phyloP scores from a whole-genome alignment of 768 basidiomycete species.

The Russula griseocarnosa region DNA sequence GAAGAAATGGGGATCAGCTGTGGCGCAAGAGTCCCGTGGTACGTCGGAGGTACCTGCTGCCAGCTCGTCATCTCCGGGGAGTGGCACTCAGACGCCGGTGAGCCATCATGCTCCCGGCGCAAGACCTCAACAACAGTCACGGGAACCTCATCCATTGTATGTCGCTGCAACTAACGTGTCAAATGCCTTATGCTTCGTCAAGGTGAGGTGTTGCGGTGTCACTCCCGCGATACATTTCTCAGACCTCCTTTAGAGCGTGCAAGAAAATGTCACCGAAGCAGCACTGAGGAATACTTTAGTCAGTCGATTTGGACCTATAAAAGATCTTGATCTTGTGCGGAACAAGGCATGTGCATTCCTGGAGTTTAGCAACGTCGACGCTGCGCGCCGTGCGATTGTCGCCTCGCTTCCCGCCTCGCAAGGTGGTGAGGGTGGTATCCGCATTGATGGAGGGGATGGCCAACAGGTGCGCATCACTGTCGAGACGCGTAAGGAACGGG shows the following conservation, averaged over 20 bases:
- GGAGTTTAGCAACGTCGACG: constrained; percentile 74
- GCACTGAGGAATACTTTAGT: constrained; percentile 50
- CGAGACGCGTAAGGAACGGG: constrained; percentile 89
- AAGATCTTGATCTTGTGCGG: constrained; percentile 86
- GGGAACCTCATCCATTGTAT: constrained; percentile 45
- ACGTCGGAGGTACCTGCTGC: constrained; percentile 58
- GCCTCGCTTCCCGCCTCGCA: constrained; percentile 58
- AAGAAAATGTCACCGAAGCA: constrained; percentile 54
- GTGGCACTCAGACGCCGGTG: constrained; percentile 38
- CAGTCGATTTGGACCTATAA: constrained; percentile 72
- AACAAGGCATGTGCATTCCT: constrained; percentile 91
- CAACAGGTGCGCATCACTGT: constrained; percentile 58
- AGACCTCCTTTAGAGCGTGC: constrained; percentile 53
- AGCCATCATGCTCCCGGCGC: constrained; percentile 35
- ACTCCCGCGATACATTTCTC: constrained; percentile 6
- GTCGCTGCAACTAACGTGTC: constrained; percentile 59
- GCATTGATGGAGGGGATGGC: constrained; percentile 62
- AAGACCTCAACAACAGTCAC: constrained; percentile 38
- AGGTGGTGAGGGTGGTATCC: constrained; percentile 89
- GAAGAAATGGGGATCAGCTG: constrained; percentile 81
- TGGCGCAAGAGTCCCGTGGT: constrained; percentile 73
- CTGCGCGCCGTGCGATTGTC: constrained; percentile 81
- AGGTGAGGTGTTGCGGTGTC: constrained; percentile 46
- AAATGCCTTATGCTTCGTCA: constrained; percentile 86
- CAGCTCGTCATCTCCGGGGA: constrained; percentile 43